Evolutionary conservation across 495 filamentous ascomycete genomes (phyloP), one percentile per base, ranked within the genome.

Genomic region (Aspergillus homomorphus): DNA sequence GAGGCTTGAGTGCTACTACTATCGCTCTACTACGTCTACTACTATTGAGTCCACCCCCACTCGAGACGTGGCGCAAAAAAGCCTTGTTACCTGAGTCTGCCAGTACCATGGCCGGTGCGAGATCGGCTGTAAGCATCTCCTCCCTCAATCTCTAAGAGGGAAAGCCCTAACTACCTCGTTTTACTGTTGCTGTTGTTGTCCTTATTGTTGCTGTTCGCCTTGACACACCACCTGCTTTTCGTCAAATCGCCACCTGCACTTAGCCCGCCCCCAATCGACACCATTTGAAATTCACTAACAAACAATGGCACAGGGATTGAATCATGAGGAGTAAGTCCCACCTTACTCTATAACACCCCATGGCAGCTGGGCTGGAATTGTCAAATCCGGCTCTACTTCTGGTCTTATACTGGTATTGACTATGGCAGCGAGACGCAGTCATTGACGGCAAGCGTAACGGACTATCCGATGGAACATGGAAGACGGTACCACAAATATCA

Each of bases 401-500:
- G 20, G 2, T 18, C 21, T 20, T 38, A 56, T 28, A 14, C 55
- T 54, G 45, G 56, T 62, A 22, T n/a, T 44, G 16, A 15, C 45
- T 45, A 56, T 28, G 26, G 58, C 46, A 77, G 77, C 67, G 77
- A 79, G 56, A 79, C 77, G 5, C 74, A 79, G 67, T 81, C 79
- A 28, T 63, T 81, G 51, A 82, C 77, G 53, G 73, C 67, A 38
- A 81, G 79, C 68, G 73, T 80, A 55, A 75, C 70, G 45, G 72
- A 82, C 58, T 82, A 80, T 65, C 77, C 78, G 28, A 67, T 75
- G 22, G 82, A 85, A 56, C 76, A 84, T 71, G 82, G 81, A 21
- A 71, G 82, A 63, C 73, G 77, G 61, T 84, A 85, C 66, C 81
- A 84, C 67, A 77, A 61, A 54, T 84, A 82, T 63, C 77, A 82